Percentiles rank a stretch among this genome's conserved stretches.
Conservation (phyloP, 2,329 filamentous ascomycete genomes). For the Colletotrichum sublineola region DNA sequence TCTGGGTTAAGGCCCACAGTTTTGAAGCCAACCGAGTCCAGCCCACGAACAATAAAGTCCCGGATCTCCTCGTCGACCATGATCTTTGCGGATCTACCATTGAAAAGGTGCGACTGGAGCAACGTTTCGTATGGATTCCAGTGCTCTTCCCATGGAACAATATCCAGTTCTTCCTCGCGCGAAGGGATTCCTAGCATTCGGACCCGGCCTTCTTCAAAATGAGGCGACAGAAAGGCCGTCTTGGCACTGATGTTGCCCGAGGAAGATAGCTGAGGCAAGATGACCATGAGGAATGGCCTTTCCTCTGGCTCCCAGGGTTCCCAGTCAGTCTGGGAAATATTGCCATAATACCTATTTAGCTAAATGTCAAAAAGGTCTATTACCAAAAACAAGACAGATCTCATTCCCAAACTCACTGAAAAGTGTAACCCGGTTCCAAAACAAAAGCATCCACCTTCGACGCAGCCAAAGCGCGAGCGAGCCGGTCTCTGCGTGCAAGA, state of each 20-base stretch:
- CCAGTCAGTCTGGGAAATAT: constrained; percentile 72
- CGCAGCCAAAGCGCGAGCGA: constrained; percentile 66
- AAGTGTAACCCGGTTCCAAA: constrained; percentile 74
- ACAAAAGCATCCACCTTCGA: constrained; percentile 70
- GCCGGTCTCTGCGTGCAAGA: constrained; percentile 65
- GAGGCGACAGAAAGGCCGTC: constrained; percentile 70
- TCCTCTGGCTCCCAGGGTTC: constrained; percentile 76
- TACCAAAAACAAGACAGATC: rapidly evolving
- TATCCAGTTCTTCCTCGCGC: constrained; percentile 61
- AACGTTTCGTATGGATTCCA: constrained; percentile 74
- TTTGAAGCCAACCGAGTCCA: constrained; percentile 66
- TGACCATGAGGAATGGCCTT: constrained; percentile 72
- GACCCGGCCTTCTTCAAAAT: constrained; percentile 72
- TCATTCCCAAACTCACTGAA: constrained; percentile 58
- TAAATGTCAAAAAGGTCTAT: neutral
- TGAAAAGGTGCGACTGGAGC: constrained; percentile 58
- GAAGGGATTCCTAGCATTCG: constrained; percentile 70
- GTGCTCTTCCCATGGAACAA: constrained; percentile 74
- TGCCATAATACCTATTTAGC: constrained; percentile 65
- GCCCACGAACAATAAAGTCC: constrained; percentile 71
- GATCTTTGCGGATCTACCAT: constrained; percentile 53
- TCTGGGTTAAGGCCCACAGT: constrained; percentile 66
- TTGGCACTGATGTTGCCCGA: constrained; percentile 62
- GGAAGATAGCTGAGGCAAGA: constrained; percentile 59
- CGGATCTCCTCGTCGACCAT: constrained; percentile 76